Conservation (phyloP, 2,329 filamentous ascomycete genomes). For the Chaetoscypha palmicola region DNA sequence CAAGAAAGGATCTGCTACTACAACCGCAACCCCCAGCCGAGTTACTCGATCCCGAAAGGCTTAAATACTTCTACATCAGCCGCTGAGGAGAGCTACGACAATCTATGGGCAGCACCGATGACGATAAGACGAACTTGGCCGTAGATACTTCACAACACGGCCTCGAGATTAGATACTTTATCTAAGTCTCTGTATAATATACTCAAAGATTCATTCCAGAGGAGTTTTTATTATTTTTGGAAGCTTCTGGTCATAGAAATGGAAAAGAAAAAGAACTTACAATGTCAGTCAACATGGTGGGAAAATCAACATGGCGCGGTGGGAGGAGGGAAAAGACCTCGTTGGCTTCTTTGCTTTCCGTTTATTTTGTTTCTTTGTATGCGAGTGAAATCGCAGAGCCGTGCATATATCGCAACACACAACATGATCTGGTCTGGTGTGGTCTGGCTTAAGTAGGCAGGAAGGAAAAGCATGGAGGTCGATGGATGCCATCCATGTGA, state of each 20-base stretch:
- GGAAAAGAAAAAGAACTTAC: neutral
- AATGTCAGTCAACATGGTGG: neutral
- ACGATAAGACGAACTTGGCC: neutral
- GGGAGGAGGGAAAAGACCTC: too few species aligned
- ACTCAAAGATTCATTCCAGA: neutral
- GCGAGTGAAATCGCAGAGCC: too few species aligned
- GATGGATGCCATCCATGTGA: too few species aligned
- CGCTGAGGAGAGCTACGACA: neutral
- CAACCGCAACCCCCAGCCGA: constrained; percentile 25
- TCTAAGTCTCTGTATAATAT: constrained; percentile 4
- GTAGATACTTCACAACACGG: neutral
- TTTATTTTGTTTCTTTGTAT: too few species aligned
- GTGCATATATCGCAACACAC: too few species aligned
- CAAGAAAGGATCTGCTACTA: constrained; percentile 42
- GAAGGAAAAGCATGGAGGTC: too few species aligned
- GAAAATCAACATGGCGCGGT: too few species aligned
- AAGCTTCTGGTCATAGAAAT: neutral
- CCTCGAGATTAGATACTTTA: neutral
- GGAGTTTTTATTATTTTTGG: neutral
- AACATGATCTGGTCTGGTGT: too few species aligned
- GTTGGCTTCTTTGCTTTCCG: too few species aligned
- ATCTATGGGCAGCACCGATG: constrained; percentile 7
- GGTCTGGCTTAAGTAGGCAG: too few species aligned
- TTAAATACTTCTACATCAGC: constrained; percentile 14
- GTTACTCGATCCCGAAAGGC: constrained; percentile 32